Evolutionary conservation across 2,329 filamentous ascomycete genomes (phyloP), one percentile per base, ranked within the genome.

Genomic region (Epichloe hybrida): DNA sequence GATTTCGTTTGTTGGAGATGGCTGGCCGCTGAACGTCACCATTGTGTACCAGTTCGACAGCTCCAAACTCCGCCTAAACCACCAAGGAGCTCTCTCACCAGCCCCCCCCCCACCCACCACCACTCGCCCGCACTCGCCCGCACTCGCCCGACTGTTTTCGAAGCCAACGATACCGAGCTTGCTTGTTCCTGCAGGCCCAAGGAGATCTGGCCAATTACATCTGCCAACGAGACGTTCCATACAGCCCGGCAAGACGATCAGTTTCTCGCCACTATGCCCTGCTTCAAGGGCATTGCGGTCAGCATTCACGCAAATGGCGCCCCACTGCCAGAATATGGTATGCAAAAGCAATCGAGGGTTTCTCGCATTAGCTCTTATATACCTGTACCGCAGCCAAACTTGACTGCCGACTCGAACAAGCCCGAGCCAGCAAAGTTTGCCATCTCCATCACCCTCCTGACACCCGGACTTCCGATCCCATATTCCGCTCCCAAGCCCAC

Each of bases 251-350:
- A 4, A 35, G 46, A 15, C 45, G 15, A 35, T 49, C 49, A 49
- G 43, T 50, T 43, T 54, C 51, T 53, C 57, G 57, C 62, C 64
- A 77, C 65, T 65, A 81, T 81, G 93, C 93, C 93, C 74, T 97
- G 90, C 81, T 98, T 97, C 75, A 95, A 97, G 76, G 93, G 93
- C 71, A 89, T 98, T 72, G 91, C 93, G 62, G 91, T 97, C 66
- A 95, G 88, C 78, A 94, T 97, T 68, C 93, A 98, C 72, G 79
- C 81, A 52, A 83, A 83, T 64, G 78, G 77, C 55, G 74, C 88
- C 59, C 90, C 93, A 58, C 81, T 98, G 58, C 77, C 89, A 55
- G 93, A 98, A 71, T 84, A 95, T 72, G 91, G 90, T 62, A 86
- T 97, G 60, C 91, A 97, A 72, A 93, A 89, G 66, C 88, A 96